Base-by-base conservation (phyloP, 2,329 filamentous ascomycete genomes). In the Lomentospora prolificans region DNA sequence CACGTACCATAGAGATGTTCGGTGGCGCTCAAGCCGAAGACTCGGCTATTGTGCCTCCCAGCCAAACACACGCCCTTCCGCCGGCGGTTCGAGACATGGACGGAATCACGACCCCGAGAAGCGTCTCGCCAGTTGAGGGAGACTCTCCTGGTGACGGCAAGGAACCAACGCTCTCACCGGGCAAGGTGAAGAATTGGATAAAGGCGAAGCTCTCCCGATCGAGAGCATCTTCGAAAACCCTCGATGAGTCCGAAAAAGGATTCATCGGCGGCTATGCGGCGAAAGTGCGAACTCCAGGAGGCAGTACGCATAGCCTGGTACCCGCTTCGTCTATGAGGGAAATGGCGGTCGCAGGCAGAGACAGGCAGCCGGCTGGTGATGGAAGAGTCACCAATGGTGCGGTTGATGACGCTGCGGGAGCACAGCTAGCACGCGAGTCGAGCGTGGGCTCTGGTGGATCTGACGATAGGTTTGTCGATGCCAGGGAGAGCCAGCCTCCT, bases 111-210 rank as follows among this genome's bases (percentile, higher is more conserved):
- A 27, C 52, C 8, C 52, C 52, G 24, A 44, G 24, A 27, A 28
- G 33, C 12, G 9, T 17, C 3, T 44, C 24, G n/a, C 25, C 36
- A 3, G 22, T 24, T n/a, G 51, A 53, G n/a, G 33, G 19, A 5
- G 51, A 53, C 17, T 48, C 44, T 14, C 44, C 44, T 8, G 7
- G 44, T 14, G 17, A 27, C 22, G 27, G 8, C 24, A 48, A 36
- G 17, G 53, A 50, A 22, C 39, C 22, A 8, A 4, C 39, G 3
- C 8, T 50, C 14, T 55, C 53, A 2, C 53, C 65, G 65, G 56
- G 63, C 10, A 57, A 57, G 25, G 50, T 57, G 9, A 52, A 53
- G 36, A 52, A 24, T 33, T 57, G 55, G 55, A 50, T 57, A 33
- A 51, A 41, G 46, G 25, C 55, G 10, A 52, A 39, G 50, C 46